Base-by-base conservation (phyloP, 1,284 basidiomycete genomes). In the Phlebopus sp. region DNA sequence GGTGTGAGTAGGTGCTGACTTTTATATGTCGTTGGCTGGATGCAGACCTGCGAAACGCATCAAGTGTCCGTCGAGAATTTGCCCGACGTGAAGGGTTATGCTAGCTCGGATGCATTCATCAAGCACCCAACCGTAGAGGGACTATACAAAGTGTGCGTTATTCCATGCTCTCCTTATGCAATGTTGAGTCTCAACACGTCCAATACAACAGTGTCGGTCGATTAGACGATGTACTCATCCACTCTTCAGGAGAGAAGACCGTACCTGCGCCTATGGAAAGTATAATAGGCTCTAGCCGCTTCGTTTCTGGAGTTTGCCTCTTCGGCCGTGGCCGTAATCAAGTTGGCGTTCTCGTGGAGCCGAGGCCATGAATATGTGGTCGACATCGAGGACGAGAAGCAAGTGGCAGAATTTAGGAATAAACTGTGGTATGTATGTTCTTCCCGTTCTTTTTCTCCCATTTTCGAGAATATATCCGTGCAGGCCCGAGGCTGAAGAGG, bases 111-210 rank as follows among this genome's bases (percentile, higher is more conserved):
- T 42, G 47, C 60, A 5, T 72, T 60, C 31, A 43, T 54, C 35
- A 55, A 54, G 14, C 69, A 71, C 42, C 69, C 69, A 2, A 62
- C 62, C 6, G 59, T 67, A 1, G 44, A 54, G 19, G 52, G 54
- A 4, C 15, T 65, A 3, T 67, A 50, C 62, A 73, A 64, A 56
- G 52, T 76, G 75, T 76, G 49, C 0, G 64, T 37, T 25, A 31
- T 35, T 7, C 13, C 17, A 4, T 29, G 3, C 17, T 25, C 13
- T 4, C 3, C 3, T 11, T 40, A 14, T 42, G 11, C 8, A 8
- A 31, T 31, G 21, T 23, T 17, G 5, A n/a, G 18, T 11, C 19
- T 15, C 15, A 13, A 32, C n/a, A 19, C 15, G n/a, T n/a, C 29
- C 11, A 23, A 3, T 9, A 43, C 27, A 8, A 25, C 31, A 65